Evolutionary conservation across 129 eudicot genomes (phyloP).

Genomic region (Lactuca saligna): DNA sequence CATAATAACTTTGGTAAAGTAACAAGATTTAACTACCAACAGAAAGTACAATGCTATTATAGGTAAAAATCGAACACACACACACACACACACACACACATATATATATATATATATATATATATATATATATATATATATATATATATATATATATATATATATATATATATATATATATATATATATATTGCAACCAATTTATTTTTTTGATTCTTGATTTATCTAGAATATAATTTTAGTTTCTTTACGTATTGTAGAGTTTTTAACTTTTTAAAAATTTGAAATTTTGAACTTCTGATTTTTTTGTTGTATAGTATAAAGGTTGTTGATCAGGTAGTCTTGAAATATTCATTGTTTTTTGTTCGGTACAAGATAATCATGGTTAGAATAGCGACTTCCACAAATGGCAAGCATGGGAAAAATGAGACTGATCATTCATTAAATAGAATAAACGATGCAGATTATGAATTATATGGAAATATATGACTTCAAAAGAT

Average conservation of each 20-base stretch:
- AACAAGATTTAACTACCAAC: too few species aligned
- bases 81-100: too few species aligned
- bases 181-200: too few species aligned
- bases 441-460: background rate
- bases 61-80: too few species aligned
- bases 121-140: too few species aligned
- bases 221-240: background rate
- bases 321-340: too few species aligned
- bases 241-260: background rate
- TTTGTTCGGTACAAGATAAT: background rate
- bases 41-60: too few species aligned
- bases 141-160: too few species aligned
- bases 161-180: too few species aligned
- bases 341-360: background rate
- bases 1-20: too few species aligned
- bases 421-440: background rate
- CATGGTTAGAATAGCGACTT: background rate
- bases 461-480: conserved; percentile 19
- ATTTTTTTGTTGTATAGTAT: background rate
- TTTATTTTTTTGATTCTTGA: background rate
- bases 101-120: too few species aligned
- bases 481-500: conserved; percentile 14
- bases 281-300: too few species aligned
- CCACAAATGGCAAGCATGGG: background rate
- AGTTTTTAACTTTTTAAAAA: background rate